Percentiles rank a stretch among this genome's conserved stretches.
Evolutionary conservation across 495 filamentous ascomycete genomes (phyloP).

Genomic region (Neohortaea acidophila): DNA sequence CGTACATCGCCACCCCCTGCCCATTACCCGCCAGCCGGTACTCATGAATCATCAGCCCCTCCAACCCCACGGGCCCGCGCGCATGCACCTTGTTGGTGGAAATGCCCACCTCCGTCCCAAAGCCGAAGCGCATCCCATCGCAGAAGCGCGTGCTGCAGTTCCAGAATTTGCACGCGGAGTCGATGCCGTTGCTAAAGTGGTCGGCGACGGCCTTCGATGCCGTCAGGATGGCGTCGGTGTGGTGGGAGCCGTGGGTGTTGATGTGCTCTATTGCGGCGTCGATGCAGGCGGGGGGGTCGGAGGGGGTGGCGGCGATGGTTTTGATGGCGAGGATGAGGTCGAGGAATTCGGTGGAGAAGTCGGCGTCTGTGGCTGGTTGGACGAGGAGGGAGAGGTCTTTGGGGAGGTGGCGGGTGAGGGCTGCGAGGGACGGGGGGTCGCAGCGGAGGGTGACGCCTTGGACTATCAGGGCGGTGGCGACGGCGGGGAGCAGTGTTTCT

Average conservation of each 20-base stretch:
- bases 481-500: constrained; percentile 46
- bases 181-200: constrained; percentile 65
- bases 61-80: constrained; percentile 80
- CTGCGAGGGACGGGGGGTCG: constrained; percentile 49
- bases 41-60: constrained; percentile 93
- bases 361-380: constrained; percentile 46
- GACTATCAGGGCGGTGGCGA: constrained; percentile 53
- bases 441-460: constrained; percentile 78
- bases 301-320: constrained; percentile 38
- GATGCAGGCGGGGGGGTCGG: constrained; percentile 28
- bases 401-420: constrained; percentile 33
- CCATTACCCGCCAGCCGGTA: constrained; percentile 73
- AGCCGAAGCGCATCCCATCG: constrained; percentile 92
- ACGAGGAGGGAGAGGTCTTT: constrained; percentile 34
- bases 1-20: constrained; percentile 60
- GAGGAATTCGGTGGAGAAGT: constrained; percentile 84
- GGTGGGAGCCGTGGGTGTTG: constrained; percentile 80
- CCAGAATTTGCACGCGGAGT: constrained; percentile 91
- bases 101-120: constrained; percentile 95
- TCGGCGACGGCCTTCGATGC: constrained; percentile 47
- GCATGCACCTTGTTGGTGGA: constrained; percentile 98
- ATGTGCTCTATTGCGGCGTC: constrained; percentile 72
- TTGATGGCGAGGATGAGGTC: constrained; percentile 74
- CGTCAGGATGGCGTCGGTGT: constrained; percentile 87
- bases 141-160: constrained; percentile 90